These are phyloP conservation scores for Metschnikowia peoriensis DNA, from an alignment of 805 yeast genomes.

Conservation along the genomic window DNA sequence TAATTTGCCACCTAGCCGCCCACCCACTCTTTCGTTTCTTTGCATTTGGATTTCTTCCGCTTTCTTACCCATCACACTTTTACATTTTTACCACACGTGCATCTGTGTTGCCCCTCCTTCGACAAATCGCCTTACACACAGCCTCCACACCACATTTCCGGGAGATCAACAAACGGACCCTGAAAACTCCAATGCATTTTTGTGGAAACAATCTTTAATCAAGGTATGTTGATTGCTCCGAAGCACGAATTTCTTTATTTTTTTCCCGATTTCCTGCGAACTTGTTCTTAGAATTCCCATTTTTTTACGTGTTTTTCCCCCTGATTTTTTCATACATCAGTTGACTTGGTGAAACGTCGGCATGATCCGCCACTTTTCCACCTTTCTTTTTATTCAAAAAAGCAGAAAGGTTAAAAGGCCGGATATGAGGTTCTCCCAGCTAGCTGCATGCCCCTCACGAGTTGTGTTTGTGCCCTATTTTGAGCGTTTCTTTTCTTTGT, in stretches of 20 bases:
- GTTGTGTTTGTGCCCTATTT: too few relatives aligned
- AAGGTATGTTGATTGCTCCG: not conserved
- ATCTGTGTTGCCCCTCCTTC: constrained; percentile 3
- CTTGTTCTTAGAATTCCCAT: not conserved
- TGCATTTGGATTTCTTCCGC: not conserved
- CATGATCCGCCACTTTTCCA: too few relatives aligned
- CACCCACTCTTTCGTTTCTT: not conserved
- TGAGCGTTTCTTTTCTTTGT: too few relatives aligned
- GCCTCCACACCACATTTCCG: not conserved
- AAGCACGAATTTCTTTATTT: not conserved
- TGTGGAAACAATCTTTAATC: not conserved
- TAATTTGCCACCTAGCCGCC: not conserved
- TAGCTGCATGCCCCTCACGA: too few relatives aligned
- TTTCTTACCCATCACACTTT: not conserved
- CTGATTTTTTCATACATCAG: too few relatives aligned
- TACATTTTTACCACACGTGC: not conserved
- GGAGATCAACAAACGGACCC: not conserved
- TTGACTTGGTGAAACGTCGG: too few relatives aligned
- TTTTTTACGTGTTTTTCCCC: too few relatives aligned
- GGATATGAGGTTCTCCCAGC: too few relatives aligned
- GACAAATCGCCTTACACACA: not conserved
- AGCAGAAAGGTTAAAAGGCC: too few relatives aligned
- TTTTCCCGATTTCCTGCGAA: not conserved
- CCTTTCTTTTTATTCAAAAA: too few relatives aligned
- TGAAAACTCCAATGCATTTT: not conserved